Conservation (phyloP, 2,329 filamentous ascomycete species). For the Dothistroma septosporum region DNA sequence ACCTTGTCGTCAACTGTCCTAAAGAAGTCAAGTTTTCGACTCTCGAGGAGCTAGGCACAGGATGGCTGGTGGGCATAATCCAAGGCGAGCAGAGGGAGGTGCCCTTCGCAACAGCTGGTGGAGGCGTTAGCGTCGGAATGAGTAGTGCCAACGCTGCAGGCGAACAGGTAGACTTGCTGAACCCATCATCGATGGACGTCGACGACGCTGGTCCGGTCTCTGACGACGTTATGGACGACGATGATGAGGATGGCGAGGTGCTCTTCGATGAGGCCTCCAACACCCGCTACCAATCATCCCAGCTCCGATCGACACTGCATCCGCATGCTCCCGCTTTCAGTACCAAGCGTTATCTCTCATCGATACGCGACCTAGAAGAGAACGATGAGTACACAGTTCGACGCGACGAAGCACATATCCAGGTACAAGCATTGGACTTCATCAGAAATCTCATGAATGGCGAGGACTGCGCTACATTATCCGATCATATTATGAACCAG, state of each 20-base stretch:
- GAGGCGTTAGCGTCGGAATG: slow-evolving; percentile 41
- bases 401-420: slow-evolving; percentile 78
- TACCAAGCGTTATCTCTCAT: slow-evolving; percentile 28
- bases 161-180: slow-evolving; percentile 57
- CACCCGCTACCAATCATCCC: slow-evolving; percentile 36
- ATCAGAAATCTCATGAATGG: slow-evolving; percentile 83
- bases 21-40: slow-evolving; percentile 72
- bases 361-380: slow-evolving; percentile 49
- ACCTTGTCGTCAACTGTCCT: slow-evolving; percentile 70
- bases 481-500: slow-evolving; percentile 74
- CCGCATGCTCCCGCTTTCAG: slow-evolving; percentile 25
- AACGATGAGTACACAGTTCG: slow-evolving; percentile 61
- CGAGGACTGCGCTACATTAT: slow-evolving; percentile 61
- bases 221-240: slow-evolving; percentile 29
- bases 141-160: slow-evolving; percentile 55
- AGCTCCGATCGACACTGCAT: slow-evolving; percentile 34
- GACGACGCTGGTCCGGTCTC: slow-evolving; percentile 26
- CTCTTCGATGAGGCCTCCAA: slow-evolving; percentile 41
- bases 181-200: slow-evolving; percentile 42
- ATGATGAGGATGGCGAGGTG: slow-evolving; percentile 42
- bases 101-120: slow-evolving; percentile 40
- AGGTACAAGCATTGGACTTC: slow-evolving; percentile 86
- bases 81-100: slow-evolving; percentile 50
- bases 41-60: slow-evolving; percentile 69
- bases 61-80: slow-evolving; percentile 77